Evolutionary conservation across 495 filamentous ascomycete species (phyloP).

Genomic region (Penicillium samsonianum): DNA sequence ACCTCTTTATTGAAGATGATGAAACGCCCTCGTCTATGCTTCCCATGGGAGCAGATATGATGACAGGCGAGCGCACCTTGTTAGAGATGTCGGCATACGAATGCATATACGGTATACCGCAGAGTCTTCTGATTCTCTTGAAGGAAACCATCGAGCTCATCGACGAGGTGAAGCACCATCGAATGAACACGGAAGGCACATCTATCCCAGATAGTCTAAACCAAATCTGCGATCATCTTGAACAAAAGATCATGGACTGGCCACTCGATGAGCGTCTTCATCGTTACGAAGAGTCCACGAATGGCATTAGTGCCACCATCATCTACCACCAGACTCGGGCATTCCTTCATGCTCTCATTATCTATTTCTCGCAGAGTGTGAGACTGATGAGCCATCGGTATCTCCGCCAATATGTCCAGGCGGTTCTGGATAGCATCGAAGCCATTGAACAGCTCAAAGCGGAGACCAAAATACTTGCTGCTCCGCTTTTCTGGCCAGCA

Average conservation of each 20-base stretch:
- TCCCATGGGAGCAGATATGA: background rate
- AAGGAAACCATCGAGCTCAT: conserved; percentile 8
- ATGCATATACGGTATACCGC: conserved; percentile 8
- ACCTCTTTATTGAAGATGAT: background rate
- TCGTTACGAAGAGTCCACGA: background rate
- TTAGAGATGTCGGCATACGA: conserved; percentile 1
- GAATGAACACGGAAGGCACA: background rate
- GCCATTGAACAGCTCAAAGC: conserved; percentile 9
- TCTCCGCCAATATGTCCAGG: conserved; percentile 3
- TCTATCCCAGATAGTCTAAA: background rate
- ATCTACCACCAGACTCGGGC: conserved; percentile 4
- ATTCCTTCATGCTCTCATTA: conserved; percentile 6
- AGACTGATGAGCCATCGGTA: conserved; percentile 5
- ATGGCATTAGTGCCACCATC: background rate
- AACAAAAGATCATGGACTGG: conserved; percentile 11
- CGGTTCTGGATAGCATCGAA: conserved; percentile 8
- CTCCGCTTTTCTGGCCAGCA: conserved; percentile 12
- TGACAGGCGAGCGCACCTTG: background rate
- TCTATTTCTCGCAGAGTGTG: conserved; percentile 6
- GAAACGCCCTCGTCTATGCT: background rate
- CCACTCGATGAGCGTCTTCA: background rate
- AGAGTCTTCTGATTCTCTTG: conserved; percentile 1
- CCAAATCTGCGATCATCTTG: conserved; percentile 6
- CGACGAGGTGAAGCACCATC: conserved; percentile 2
- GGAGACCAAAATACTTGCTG: conserved; percentile 1